Evolutionary conservation across 352 stramenopile species (phyloP).

Genomic region (Globisporangium uncinulatum): DNA sequence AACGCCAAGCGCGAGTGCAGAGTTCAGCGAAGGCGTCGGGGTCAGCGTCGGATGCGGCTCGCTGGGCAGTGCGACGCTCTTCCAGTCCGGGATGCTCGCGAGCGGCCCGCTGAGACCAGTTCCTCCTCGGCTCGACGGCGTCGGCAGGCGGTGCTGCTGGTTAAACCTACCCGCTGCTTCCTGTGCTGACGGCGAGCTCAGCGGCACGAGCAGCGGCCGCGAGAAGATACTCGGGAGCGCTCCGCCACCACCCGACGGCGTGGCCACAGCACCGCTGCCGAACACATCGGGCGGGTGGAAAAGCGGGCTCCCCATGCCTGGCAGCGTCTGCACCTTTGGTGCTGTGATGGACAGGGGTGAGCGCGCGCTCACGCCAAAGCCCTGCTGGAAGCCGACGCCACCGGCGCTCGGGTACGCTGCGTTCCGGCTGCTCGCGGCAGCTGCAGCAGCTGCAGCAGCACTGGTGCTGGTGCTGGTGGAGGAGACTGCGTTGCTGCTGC

Average conservation of each 20-base stretch:
- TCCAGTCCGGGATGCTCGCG: slow-evolving; percentile 8
- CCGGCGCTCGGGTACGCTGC: slow-evolving; percentile 10
- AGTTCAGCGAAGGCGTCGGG: background rate
- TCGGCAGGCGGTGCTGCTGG: slow-evolving; percentile 8
- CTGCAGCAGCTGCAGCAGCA: background rate
- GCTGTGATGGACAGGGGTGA: slow-evolving; percentile 45
- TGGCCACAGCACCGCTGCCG: slow-evolving; percentile 10
- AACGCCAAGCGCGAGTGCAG: background rate
- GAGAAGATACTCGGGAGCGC: slow-evolving; percentile 48
- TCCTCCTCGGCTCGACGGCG: slow-evolving; percentile 5
- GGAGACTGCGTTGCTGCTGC: background rate
- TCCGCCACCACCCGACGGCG: slow-evolving; percentile 20
- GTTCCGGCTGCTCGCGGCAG: slow-evolving; percentile 4
- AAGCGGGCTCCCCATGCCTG: slow-evolving; percentile 19
- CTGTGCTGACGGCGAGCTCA: slow-evolving; percentile 20
- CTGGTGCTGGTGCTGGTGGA: background rate
- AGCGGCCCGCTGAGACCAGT: background rate
- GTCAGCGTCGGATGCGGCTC: background rate
- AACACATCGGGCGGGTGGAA: slow-evolving; percentile 37
- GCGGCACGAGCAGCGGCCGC: slow-evolving; percentile 30
- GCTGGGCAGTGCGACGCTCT: slow-evolving; percentile 4
- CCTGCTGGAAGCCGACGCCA: slow-evolving; percentile 7
- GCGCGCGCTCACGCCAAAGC: slow-evolving; percentile 10
- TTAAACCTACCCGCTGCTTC: slow-evolving; percentile 1
- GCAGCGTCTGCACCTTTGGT: slow-evolving; percentile 18